Base-by-base conservation (phyloP, 75 land plant species). In the Larix kaempferi region DNA sequence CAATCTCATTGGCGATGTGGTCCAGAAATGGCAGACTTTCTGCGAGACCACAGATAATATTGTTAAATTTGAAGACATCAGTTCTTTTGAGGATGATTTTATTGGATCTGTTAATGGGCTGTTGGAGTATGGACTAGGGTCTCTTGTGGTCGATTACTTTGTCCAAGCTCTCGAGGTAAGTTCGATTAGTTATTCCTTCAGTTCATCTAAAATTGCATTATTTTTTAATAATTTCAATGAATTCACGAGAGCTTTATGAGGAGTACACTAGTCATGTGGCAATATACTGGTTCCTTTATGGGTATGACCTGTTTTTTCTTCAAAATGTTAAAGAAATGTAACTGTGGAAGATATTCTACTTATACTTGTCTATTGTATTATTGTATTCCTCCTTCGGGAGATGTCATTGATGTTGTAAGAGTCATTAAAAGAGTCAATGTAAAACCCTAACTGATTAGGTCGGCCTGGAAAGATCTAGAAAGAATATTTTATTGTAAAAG, bases 131-230 rank as follows among this genome's bases (percentile, higher is more conserved):
- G 71, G 71, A 66, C 37, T 66, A 41, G 71, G 71, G 6, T 66
- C 71, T 66, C 10, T 66, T 37, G 41, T 66, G 71, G 71, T 33
- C 2, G 71, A 66, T 19, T 35, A 66, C 15, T 66, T 66, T 66
- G 19, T 66, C 41, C 71, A 66, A 66, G 71, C 71, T 35, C 71
- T 66, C 2, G 71, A 66, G 71, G 71, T 66, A 65, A 16, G 35
- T 41, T 35, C 6, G 33, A 19, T 17, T 39, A 37, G 49, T 44
- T 7, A 44, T 3, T 67, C 44, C 37, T 67, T 39, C 2, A 37
- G 39, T 8, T 67, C n/a, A 44, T 44, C 10, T 44, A 5, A 44
- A 44, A 6, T 44, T 44, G 49, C 19, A 44, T 39, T 67, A 11
- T 39, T 67, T 67, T 39, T 15, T 2, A 17, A 37, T 39, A 37